A percentile compares a stretch with the other conserved stretches of the same genome.
phyloP scores from a whole-genome alignment of 352 stramenopile species.

The Phytophthora nicotianae region DNA sequence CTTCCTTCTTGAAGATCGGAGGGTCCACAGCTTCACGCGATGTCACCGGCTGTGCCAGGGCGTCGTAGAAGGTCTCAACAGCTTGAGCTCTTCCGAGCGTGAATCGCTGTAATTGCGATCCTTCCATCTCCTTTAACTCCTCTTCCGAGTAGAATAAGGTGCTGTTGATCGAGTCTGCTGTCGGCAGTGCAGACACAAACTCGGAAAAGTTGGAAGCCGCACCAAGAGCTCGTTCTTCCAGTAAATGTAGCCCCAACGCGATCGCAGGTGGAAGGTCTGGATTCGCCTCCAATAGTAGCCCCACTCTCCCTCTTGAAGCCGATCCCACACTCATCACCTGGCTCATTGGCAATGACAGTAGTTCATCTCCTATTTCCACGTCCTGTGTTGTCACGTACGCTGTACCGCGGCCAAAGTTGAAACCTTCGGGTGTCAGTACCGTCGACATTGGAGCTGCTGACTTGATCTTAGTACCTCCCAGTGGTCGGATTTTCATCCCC shows the following conservation, averaged over 20 bases:
- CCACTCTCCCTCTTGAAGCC: slow-evolving; percentile 37
- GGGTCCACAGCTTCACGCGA: slow-evolving; percentile 43
- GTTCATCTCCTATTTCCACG: slow-evolving; percentile 17
- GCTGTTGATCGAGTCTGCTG: slow-evolving; percentile 34
- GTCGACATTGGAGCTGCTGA: slow-evolving; percentile 9
- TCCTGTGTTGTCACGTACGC: slow-evolving; percentile 33
- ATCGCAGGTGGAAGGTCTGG: slow-evolving; percentile 50
- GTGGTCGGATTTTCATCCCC: slow-evolving; percentile 18
- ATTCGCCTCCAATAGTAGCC: slow-evolving; percentile 46
- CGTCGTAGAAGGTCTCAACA: slow-evolving; percentile 47
- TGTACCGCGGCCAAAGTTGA: slow-evolving; percentile 53
- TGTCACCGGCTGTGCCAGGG: slow-evolving; percentile 41
- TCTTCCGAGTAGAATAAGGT: slow-evolving; percentile 49
- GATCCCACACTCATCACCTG: slow-evolving; percentile 50
- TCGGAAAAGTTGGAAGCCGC: slow-evolving; percentile 45
- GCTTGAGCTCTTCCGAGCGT: slow-evolving; percentile 35
- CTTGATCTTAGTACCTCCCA: slow-evolving; percentile 13
- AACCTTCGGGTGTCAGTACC: slow-evolving; percentile 35
- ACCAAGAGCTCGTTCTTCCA: slow-evolving; percentile 51
- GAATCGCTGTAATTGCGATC: slow-evolving; percentile 46
- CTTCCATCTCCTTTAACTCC: slow-evolving; percentile 39
- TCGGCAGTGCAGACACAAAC: slow-evolving; percentile 37
- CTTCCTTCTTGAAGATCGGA: slow-evolving; percentile 46
- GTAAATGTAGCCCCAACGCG: slow-evolving; percentile 45
- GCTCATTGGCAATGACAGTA: slow-evolving; percentile 40